Base-by-base conservation (phyloP, 805 yeast species). In the Metschnikowia matae region DNA sequence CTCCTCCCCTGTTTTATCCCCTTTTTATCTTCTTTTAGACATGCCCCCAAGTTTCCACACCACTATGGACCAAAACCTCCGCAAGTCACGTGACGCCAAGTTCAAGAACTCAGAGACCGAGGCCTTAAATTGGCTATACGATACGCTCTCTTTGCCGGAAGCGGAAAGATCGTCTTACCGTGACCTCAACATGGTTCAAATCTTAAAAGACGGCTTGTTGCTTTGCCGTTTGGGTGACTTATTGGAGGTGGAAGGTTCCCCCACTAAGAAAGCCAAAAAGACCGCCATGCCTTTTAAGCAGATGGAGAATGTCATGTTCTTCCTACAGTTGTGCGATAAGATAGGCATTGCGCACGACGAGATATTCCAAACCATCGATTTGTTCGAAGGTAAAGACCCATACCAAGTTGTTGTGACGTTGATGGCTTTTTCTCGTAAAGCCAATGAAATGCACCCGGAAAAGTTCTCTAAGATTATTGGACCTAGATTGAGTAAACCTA, bases 251-350 rank as follows among this genome's bases (percentile, higher is more conserved):
- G 63, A 67, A 1, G 23, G 42, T n/a, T 63, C 67, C 31, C 73
- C 73, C 2, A 58, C 69, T 2, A 62, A 73, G 3, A 79, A 75
- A 54, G 83, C 66, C 63, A 87, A 85, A 62, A 74, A 73, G 45
- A 80, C 89, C 10, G 72, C 74, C 46, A 82, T 87, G 84, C 92
- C 95, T 2, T 89, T 88, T 49, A 65, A 69, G 15, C 81, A 84
- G 67, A 89, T 89, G 96, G 96, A 89, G 61, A 88, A 88, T 60
- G 87, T 89, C 33, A 81, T 89, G 45, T 80, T 80, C 55, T 89
- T 89, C 60, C 68, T 89, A 36, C 68, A 74, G 5, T 81, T 84
- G 48, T 82, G 89, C 45, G 79, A 83, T 54, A 48, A 62, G 4
- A 71, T 82, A 47, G 92, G 92, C 2, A 83, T 89, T 2, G 88